Evolutionary conservation across 495 filamentous ascomycete species (phyloP).

Genomic region (Parachaetomium inaequale): DNA sequence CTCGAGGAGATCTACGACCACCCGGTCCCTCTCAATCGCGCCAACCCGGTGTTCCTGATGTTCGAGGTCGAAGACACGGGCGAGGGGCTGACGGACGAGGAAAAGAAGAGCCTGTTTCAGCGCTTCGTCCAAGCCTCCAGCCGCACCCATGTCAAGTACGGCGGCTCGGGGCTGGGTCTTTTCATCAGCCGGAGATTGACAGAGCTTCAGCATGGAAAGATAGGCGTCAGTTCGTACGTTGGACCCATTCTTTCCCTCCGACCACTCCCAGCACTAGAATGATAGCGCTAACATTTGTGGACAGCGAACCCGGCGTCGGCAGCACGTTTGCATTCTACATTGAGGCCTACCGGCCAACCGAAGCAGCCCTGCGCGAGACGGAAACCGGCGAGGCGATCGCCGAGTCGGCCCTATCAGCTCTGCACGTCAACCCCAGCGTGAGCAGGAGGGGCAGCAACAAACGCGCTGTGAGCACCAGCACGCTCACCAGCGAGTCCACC

Average conservation of each 20-base stretch:
- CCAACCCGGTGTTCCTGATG: slow-evolving; percentile 54
- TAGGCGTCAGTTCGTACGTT: slow-evolving; percentile 50
- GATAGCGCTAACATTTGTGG: slow-evolving; percentile 4
- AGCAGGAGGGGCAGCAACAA: slow-evolving; percentile 1
- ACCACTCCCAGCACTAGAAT: not conserved
- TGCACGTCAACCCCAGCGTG: not conserved
- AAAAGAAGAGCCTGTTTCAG: slow-evolving; percentile 66
- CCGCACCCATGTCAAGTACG: slow-evolving; percentile 69
- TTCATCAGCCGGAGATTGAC: slow-evolving; percentile 71
- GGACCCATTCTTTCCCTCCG: not conserved
- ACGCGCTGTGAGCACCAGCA: slow-evolving; percentile 14
- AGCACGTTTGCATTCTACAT: slow-evolving; percentile 81
- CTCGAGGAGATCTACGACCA: slow-evolving; percentile 19
- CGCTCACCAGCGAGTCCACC: slow-evolving; percentile 9
- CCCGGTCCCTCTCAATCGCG: slow-evolving; percentile 11
- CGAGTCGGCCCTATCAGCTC: slow-evolving; percentile 20
- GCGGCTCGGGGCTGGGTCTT: slow-evolving; percentile 71
- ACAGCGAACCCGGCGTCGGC: slow-evolving; percentile 61
- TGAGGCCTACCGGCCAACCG: slow-evolving; percentile 49
- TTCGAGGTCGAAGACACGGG: slow-evolving; percentile 73
- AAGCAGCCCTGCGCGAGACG: slow-evolving; percentile 30
- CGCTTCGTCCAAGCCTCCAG: slow-evolving; percentile 75
- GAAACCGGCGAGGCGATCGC: slow-evolving; percentile 21
- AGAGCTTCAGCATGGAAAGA: slow-evolving; percentile 72
- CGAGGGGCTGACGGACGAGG: slow-evolving; percentile 62